Percentiles rank a stretch among this genome's conserved stretches.
These are phyloP conservation scores for Rosa lucieae DNA, from an alignment of 306 rosid genomes.

Conservation along the genomic window DNA sequence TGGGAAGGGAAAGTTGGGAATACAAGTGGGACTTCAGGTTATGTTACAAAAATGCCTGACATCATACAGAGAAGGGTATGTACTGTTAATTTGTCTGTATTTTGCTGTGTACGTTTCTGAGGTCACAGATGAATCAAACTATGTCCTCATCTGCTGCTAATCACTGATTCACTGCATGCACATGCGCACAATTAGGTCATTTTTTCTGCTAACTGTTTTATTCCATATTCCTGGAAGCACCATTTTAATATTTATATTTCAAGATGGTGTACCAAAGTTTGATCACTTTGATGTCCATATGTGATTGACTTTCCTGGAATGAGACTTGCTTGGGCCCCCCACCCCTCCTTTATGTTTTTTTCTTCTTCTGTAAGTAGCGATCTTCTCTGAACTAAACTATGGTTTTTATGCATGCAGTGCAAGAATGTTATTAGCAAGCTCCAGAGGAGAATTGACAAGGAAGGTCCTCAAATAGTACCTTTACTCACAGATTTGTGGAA, in stretches of 20 bases:
- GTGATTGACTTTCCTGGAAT: not conserved
- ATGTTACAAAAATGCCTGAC: constrained; percentile 67
- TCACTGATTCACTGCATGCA: not conserved
- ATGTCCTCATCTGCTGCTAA: constrained; percentile 12
- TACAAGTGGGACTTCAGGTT: constrained; percentile 53
- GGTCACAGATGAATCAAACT: constrained; percentile 20
- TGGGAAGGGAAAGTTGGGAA: constrained; percentile 63
- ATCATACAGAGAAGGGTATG: constrained; percentile 84
- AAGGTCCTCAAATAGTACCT: constrained; percentile 88
- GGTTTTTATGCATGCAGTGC: constrained; percentile 58
- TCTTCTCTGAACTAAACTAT: constrained; percentile 24
- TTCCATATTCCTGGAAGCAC: not conserved
- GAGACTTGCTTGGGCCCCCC: not conserved
- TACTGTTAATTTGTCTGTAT: constrained; percentile 8
- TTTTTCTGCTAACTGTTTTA: constrained; percentile 9
- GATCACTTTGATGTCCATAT: not conserved
- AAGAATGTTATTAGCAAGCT: constrained; percentile 87
- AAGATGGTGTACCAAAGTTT: not conserved
- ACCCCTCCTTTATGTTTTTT: not conserved
- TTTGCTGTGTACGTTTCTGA: constrained; percentile 4
- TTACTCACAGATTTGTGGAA: constrained; percentile 91
- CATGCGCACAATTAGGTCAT: not conserved
- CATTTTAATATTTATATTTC: not conserved
- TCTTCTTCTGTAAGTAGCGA: not conserved
- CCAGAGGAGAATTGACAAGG: constrained; percentile 85